Evolutionary conservation across 1,139 yeast genomes (phyloP), one percentile per base, ranked within the genome.

Genomic region (Blastobotrys malaysiensis): DNA sequence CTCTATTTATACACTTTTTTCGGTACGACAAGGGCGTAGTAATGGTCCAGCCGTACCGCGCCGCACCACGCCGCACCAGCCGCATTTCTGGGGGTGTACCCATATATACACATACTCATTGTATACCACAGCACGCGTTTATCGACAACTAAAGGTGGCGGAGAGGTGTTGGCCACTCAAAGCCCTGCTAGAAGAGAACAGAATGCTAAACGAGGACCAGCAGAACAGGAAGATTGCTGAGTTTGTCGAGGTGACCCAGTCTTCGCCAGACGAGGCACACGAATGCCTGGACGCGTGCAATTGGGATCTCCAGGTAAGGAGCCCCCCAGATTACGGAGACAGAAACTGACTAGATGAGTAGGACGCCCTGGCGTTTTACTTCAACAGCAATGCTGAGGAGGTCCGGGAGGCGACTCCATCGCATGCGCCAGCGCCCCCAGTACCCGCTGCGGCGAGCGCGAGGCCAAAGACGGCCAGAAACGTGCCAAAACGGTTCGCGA

Each of bases 231-330:
- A 65, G 58, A 71, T 83, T 46, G 78, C 79, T 20, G 79, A 81
- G 63, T 86, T 88, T 65, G 73, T 79, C 53, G 74, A 74, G 26
- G 66, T 81, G 55, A 76, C 84, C 5, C 75, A 75, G 51, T 69
- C 74, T 11, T 70, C 80, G 2, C 66, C 69, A n/a, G 66, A 72
- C 19, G 77, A 74, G 36, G 84, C 85, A 1, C 68, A 66, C 45
- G 70, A 69, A 52, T 73, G 73, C 52, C 63, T 81, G 39, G 71
- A 69, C 24, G 67, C 73, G 46, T 68, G 74, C 63, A 68, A 73
- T 50, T 73, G 76, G 71, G 70, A 75, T 55, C 53, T 76, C n/a
- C 68, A 69, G 49, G 69, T 64, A 56, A 48, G 70, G 59, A 43
- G 46, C 43, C 16, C 5, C 18, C 6, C n/a, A 14, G 3, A 43